Conservation (phyloP, 2,329 filamentous ascomycete species). For the Monosporascus sp. region DNA sequence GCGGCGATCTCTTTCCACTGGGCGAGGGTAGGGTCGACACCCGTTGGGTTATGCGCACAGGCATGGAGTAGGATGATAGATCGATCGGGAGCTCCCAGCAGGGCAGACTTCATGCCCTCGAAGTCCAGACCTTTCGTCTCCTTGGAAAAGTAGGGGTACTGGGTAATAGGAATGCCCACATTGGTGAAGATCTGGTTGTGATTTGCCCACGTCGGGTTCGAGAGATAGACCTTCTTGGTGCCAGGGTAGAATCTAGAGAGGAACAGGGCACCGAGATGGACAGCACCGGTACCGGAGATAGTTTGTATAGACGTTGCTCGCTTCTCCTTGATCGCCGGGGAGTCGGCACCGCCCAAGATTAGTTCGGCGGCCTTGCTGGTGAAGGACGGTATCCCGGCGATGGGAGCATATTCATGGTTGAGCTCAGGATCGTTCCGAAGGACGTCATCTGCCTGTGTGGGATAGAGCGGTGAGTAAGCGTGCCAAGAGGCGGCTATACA, state of each 20-base stretch:
- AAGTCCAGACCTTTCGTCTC: conserved; percentile 89
- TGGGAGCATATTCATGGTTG: conserved; percentile 98
- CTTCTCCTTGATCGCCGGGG: conserved; percentile 78
- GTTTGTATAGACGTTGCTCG: conserved; percentile 81
- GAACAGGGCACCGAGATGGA: conserved; percentile 91
- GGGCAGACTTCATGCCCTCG: conserved; percentile 72
- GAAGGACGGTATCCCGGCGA: conserved; percentile 81
- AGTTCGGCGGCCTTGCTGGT: conserved; percentile 88
- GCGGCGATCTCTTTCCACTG: conserved; percentile 90
- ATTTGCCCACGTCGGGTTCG: conserved; percentile 95
- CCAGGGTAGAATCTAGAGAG: conserved; percentile 83
- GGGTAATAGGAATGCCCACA: conserved; percentile 69
- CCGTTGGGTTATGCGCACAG: conserved; percentile 97
- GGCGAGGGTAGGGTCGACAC: conserved; percentile 86
- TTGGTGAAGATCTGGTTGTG: conserved; percentile 98
- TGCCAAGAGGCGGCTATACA: neutral
- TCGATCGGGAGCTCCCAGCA: conserved; percentile 67
- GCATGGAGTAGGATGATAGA: conserved; percentile 90
- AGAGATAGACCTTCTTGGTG: conserved; percentile 78
- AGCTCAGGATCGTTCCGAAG: conserved; percentile 82
- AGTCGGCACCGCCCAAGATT: conserved; percentile 69
- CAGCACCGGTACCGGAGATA: conserved; percentile 93
- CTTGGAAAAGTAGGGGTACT: conserved; percentile 92
- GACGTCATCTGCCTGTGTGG: conserved; percentile 75
- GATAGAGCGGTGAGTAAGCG: conserved; percentile 16